Evolutionary conservation across 768 basidiomycete genomes (phyloP), one percentile per base, ranked within the genome.

Genomic region (Agaricus blazei): DNA sequence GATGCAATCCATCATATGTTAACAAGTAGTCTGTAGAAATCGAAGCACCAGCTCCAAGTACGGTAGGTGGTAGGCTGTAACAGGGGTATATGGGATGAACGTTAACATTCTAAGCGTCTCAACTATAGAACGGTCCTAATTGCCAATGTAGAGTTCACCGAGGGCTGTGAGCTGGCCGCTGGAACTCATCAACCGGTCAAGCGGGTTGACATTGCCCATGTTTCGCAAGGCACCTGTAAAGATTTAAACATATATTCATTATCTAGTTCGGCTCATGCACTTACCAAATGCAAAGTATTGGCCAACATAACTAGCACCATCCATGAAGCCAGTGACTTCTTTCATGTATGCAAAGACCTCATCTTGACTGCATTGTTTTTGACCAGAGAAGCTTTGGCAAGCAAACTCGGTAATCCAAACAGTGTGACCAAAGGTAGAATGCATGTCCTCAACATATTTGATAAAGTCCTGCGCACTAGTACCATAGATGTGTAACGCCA

Each of bases 351-450:
- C 51, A 60, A 63, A 73, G 51, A 83, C 75, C 34, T 84, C 69
- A 23, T 61, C 65, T 28, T 56, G 55, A 58, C 47, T 56, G 52
- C 77, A 77, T 59, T 80, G 79, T 1, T 65, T 58, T 19, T 73
- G 75, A 9, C 75, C 75, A 60, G 68, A 68, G 65, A 84, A 90
- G 71, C 85, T 74, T 81, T 83, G 74, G 71, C 82, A 84, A 58
- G 88, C 89, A 61, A 80, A 84, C 64, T 93, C 90, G 3, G 87
- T 87, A 56, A 86, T 66, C 77, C 78, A 82, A 62, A 91, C 70
- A 28, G 68, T 67, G 54, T 64, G 62, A 14, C 55, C 34, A 62
- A 80, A 84, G 1, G 68, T 69, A 40, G 59, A 57, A 63, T 88
- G 70, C 62, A 79, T 78, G 1, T 68, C 60, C 8, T 62, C 61